Evolutionary conservation across 2,329 filamentous ascomycete genomes (phyloP), one percentile per base, ranked within the genome.

Genomic region (Boeremia exigua): DNA sequence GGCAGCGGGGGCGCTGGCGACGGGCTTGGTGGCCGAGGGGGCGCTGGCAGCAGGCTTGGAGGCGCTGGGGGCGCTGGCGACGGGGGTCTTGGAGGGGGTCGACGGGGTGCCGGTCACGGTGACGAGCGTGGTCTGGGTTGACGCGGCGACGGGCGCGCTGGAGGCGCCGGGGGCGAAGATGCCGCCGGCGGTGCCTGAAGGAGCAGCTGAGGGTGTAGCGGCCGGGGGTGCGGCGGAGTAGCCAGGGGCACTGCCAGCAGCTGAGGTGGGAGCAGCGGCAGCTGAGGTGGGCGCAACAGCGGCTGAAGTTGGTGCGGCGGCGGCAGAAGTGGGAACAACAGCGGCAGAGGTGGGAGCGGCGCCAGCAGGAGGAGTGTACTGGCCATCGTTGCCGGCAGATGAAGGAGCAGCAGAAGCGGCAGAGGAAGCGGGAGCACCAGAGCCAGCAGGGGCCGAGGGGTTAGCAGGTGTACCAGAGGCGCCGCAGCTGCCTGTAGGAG

Each of bases 111-210:
- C 65, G 19, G 68, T 68, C 40, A 70, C 61, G 25, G 69, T 71
- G 36, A 71, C 60, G 42, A 72, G 66, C 7, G 71, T 73, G 30
- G 70, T 72, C 14, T 62, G 54, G 27, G 68, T 71, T 1, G 66
- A 66, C 23, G 60, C 58, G 15, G 51, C 49, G 25, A 56, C 50
- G 17, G 59, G 60, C 6, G 61, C 62, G 59, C 63, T 66, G 25
- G 68, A 67, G 6, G 67, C 71, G 39, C 67, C 65, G 3, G 72
- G 71, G 33, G 70, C 69, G 50, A 72, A 73, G 59, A 72, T 63
- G 56, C 70, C 71, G 11, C 69, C 70, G 12, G 62, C 56, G 46
- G 65, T 66, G 29, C 60, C 38, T n/a, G 67, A 58, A 8, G 43
- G 42, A 43, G 67, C 30, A 25, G 44, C 34, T 9, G 55, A 48